Evolutionary conservation across 2,329 filamentous ascomycete genomes (phyloP).

Genomic region (Diplocarpon mali): DNA sequence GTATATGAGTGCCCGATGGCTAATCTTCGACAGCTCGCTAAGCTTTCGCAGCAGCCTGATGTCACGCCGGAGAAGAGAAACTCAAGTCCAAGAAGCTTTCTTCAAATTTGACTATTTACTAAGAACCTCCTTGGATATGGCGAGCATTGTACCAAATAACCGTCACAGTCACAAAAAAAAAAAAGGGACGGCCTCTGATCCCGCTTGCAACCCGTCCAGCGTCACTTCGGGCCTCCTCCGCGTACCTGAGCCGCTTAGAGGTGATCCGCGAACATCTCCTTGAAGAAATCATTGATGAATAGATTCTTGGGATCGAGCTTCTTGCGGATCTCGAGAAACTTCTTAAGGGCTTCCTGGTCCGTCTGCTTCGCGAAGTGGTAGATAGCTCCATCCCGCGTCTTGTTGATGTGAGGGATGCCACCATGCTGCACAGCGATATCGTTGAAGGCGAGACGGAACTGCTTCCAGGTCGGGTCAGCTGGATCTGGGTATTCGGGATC

Average conservation of each 20-base stretch:
- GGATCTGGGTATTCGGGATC: neutral
- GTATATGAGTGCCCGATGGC: no score
- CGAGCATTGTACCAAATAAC: neutral
- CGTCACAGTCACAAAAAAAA: no score
- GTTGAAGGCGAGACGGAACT: slow-evolving; percentile 1
- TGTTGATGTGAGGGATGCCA: slow-evolving; percentile 1
- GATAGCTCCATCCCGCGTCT: neutral
- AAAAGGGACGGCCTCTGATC: no score
- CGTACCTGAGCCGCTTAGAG: neutral
- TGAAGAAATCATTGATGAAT: neutral
- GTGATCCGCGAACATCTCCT: neutral
- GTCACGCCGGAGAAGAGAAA: no score
- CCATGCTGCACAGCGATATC: slow-evolving; percentile 1
- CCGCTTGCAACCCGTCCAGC: no score
- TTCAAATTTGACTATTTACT: neutral
- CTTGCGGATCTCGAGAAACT: neutral
- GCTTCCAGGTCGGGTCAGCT: neutral
- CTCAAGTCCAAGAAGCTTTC: no score
- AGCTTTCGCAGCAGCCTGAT: no score
- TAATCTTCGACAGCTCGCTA: no score
- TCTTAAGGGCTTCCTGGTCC: neutral
- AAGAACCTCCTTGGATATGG: neutral
- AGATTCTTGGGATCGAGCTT: slow-evolving; percentile 2
- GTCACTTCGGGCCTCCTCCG: neutral
- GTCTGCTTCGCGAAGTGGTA: neutral